Evolutionary conservation across 2,329 filamentous ascomycete genomes (phyloP), one percentile per base, ranked within the genome.

Genomic region (Trichoderma atroviride): DNA sequence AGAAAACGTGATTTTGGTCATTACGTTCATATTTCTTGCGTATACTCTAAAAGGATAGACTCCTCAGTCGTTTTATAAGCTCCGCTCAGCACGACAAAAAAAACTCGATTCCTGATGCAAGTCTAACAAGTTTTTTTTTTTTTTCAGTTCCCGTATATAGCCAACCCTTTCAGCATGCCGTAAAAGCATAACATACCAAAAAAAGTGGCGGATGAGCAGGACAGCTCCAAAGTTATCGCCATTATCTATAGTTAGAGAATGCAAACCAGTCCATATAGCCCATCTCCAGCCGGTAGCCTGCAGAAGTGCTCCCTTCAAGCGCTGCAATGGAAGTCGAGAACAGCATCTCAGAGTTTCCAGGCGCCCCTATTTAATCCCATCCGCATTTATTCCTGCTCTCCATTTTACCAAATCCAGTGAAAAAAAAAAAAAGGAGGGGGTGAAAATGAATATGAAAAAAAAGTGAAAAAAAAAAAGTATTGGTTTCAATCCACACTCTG

Each of bases 181-280:
- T 40, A 59, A 56, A 56, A 10, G 29, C 33, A 43, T 43, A 43
- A 52, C 47, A 37, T 60, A 52, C 55, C 35, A 47, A 58, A 47
- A 58, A 63, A 59, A 57, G 61, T 47, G 37, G 53, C 56, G 37
- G 56, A 56, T 65, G 37, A 59, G 62, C 68, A 69, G 52, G 55
- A 58, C 33, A 35, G 53, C 64, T 27, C 68, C 27, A 22, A 52
- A 40, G 40, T 47, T 50, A 64, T 52, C 35, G 55, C 68, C 50
- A 22, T 43, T 24, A 53, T 69, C 68, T 66, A 69, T 69, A 66
- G 62, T 53, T 40, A 60, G 55, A 58, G 53, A 66, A 57, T 60
- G 55, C 55, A 65, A 65, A 66, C 27, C 67, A 33, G 27, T 43
- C 56, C 50, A 47, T 40, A 56, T 37, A 61, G 27, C 59, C 52